A percentile compares a stretch with the other conserved stretches of the same genome.
Evolutionary conservation across 2,329 filamentous ascomycete genomes (phyloP).

Genomic region (Camptophora hylomeconis): DNA sequence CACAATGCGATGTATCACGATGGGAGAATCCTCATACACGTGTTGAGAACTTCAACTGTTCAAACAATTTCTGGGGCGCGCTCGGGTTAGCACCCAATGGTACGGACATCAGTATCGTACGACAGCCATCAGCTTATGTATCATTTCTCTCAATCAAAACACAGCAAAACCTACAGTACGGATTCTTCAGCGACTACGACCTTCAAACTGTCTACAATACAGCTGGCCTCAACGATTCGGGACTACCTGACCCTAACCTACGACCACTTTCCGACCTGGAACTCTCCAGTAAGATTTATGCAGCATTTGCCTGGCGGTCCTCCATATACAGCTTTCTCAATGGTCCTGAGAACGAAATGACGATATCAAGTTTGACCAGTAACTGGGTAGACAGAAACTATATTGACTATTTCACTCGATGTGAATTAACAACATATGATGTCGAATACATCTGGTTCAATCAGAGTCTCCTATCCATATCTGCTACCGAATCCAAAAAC

Average conservation of each 20-base stretch:
- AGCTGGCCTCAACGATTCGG: conserved; percentile 6
- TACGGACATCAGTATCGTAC: conserved; percentile 5
- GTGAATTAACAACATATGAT: conserved; percentile 12
- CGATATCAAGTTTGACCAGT: conserved; percentile 7
- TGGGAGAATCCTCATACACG: conserved; percentile 6
- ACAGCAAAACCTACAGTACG: conserved; percentile 11
- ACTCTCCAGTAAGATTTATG: conserved; percentile 13
- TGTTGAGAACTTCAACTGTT: conserved; percentile 15
- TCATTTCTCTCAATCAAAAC: conserved; percentile 13
- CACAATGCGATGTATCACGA: conserved; percentile 9
- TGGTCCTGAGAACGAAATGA: conserved; percentile 7
- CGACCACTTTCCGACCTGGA: conserved; percentile 8
- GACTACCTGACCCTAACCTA: conserved; percentile 5
- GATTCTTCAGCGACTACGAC: conserved; percentile 11
- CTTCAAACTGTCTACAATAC: conserved; percentile 12
- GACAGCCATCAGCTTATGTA: conserved; percentile 7
- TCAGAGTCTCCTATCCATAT: conserved; percentile 7
- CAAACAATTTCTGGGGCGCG: conserved; percentile 13
- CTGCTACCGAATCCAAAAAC: conserved; percentile 9
- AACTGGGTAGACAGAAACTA: conserved; percentile 7
- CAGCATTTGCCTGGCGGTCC: conserved; percentile 11
- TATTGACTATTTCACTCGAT: conserved; percentile 12
- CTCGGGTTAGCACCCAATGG: conserved; percentile 10
- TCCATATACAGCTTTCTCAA: conserved; percentile 6
- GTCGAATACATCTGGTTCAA: conserved; percentile 15